phyloP scores from a whole-genome alignment of 2,329 filamentous ascomycete genomes.

The Hawksworthiomyces lignivorus region DNA sequence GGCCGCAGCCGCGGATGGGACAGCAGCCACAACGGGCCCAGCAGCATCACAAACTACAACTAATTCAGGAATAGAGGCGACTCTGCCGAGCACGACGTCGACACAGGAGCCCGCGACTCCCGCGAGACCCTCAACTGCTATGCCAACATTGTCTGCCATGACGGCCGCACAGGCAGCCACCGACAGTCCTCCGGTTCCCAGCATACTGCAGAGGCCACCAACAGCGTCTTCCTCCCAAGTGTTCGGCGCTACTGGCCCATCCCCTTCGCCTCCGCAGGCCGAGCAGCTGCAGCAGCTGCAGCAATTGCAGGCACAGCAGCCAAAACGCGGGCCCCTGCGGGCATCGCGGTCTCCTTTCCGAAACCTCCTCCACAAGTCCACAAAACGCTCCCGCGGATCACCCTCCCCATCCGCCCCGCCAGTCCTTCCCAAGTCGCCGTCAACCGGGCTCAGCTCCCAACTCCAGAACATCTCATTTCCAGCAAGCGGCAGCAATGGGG shows the following conservation, averaged over 20 bases:
- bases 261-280: no score
- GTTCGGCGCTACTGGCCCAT: no score
- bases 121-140: not conserved
- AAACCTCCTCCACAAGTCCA: constrained; percentile 21
- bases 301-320: constrained; percentile 11
- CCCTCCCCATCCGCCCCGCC: constrained; percentile 16
- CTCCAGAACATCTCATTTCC: constrained; percentile 7
- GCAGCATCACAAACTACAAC: not conserved
- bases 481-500: not conserved
- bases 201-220: not conserved
- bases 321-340: constrained; percentile 7
- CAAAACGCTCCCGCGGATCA: constrained; percentile 23
- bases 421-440: constrained; percentile 15
- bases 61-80: no score
- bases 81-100: no score
- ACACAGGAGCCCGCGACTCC: not conserved
- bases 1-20: not conserved
- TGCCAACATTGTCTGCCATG: not conserved
- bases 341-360: constrained; percentile 20
- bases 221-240: constrained; percentile 4
- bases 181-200: not conserved
- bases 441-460: constrained; percentile 4
- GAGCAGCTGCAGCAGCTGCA: no score
- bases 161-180: not conserved
- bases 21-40: not conserved